Evolutionary conservation across 768 basidiomycete species (phyloP), one percentile per base, ranked within the genome.

Genomic region (Lactarius indigo): DNA sequence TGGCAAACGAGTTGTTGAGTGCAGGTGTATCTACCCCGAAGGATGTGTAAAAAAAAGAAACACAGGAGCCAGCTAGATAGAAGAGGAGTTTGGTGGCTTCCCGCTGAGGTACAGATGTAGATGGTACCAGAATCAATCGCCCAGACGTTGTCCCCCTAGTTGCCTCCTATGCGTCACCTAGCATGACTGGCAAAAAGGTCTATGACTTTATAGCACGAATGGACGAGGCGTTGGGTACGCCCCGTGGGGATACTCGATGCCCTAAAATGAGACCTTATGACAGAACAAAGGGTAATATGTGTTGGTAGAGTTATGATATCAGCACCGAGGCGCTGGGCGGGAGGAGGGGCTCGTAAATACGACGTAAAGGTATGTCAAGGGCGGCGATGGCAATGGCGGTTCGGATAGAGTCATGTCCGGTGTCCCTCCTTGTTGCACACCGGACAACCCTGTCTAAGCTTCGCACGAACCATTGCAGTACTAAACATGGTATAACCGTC

Each of bases 371-470:
- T 33, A 59, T 59, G 52, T 39, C 26, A 52, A 33, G 39, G 26
- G 47, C 20, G 47, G 23, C 26, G 47, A 50, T 35, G 17, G 33
- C 31, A 28, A 20, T 50, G 26, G n/a, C 33, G 37, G 26, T n/a
- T 37, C 28, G 52, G 56, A 30, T n/a, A 63, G 60, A 57, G 61
- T 66, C 60, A 73, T 64, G 72, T 73, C 73, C 77, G 68, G 61
- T 75, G 71, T 15, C 84, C 87, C 69, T 89, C 86, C 74, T 83
- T 81, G 71, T 84, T 81, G 77, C 94, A 94, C 0, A 92, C 86
- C 4, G 93, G 94, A 76, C 93, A 96, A 2, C 89, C 87, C 44
- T 87, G 80, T 41, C 77, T 78, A 12, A 94, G 76, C 68, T 82
- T 83, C 30, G 87, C 82, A 26, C 87, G 83, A 28, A 93, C 81